A percentile compares a stretch with the other conserved stretches of the same genome.
These are phyloP conservation scores for Pythium periplocum DNA, from an alignment of 352 stramenopile genomes.

Conservation along the genomic window DNA sequence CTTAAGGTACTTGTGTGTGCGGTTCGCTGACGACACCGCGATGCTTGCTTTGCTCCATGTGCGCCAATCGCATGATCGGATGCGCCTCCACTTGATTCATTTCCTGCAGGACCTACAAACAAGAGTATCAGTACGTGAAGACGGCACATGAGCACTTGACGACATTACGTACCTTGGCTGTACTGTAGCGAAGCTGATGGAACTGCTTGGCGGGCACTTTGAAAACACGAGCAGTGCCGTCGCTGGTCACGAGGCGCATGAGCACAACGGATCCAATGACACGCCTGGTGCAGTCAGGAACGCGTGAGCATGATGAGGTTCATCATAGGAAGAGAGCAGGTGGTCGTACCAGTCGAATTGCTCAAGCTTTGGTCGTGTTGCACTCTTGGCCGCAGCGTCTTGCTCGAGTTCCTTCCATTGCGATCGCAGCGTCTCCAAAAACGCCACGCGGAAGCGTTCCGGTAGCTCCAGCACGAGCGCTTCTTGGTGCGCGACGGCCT, in stretches of 20 bases:
- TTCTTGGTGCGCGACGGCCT: constrained; percentile 27
- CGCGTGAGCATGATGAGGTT: not conserved
- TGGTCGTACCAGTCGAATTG: constrained; percentile 32
- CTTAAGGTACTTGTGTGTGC: too few species aligned
- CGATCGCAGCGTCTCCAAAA: constrained; percentile 33
- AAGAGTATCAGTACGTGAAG: not conserved
- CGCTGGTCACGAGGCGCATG: constrained; percentile 48
- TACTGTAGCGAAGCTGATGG: constrained; percentile 71
- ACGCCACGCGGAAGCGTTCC: constrained; percentile 30
- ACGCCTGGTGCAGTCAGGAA: constrained; percentile 4
- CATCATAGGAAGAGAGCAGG: too few species aligned
- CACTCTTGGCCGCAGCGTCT: not conserved
- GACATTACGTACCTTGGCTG: constrained; percentile 32
- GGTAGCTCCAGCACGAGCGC: constrained; percentile 32
- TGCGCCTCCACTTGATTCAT: constrained; percentile 68
- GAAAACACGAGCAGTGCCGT: constrained; percentile 35
- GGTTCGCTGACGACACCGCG: too few species aligned
- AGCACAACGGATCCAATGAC: constrained; percentile 20
- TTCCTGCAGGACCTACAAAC: constrained; percentile 49
- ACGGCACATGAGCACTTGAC: not conserved
- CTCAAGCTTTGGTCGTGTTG: constrained; percentile 22
- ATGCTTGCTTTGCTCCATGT: constrained; percentile 27
- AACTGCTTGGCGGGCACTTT: constrained; percentile 58
- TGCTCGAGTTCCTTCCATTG: constrained; percentile 11
- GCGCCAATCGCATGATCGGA: constrained; percentile 69